phyloP scores from a whole-genome alignment of 1,284 basidiomycete species.

The Malassezia sp. region DNA sequence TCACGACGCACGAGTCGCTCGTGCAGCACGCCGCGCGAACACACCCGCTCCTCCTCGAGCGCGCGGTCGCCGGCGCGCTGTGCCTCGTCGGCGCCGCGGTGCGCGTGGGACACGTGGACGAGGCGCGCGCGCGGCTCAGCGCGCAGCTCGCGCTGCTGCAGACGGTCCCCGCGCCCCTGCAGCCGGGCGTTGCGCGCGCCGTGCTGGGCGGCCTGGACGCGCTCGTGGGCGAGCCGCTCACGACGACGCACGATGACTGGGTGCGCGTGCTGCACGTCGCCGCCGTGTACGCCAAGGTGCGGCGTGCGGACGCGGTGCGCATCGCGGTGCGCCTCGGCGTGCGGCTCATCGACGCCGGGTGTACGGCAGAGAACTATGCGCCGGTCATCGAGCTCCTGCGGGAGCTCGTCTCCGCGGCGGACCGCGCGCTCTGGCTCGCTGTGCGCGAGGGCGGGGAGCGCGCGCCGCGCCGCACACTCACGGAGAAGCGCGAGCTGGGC shows the following conservation, averaged over 20 bases:
- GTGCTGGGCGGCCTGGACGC: conserved; percentile 70
- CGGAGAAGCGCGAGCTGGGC: conserved; percentile 42
- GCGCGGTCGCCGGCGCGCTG: conserved; percentile 64
- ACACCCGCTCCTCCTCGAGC: conserved; percentile 79
- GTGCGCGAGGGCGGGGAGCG: conserved; percentile 17
- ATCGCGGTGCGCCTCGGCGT: conserved; percentile 58
- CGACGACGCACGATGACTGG: conserved; percentile 85
- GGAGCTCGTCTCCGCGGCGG: conserved; percentile 58
- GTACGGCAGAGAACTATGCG: conserved; percentile 67
- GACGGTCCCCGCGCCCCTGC: conserved; percentile 62
- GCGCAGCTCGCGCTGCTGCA: conserved; percentile 80
- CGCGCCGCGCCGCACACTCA: conserved; percentile 25
- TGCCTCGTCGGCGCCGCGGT: conserved; percentile 19
- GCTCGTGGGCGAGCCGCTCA: conserved; percentile 58
- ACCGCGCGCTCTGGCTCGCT: conserved; percentile 27
- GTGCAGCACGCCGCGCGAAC: conserved; percentile 67
- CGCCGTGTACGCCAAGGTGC: conserved; percentile 59
- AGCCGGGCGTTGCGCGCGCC: conserved; percentile 80
- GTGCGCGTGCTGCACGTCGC: conserved; percentile 81
- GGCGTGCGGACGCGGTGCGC: conserved; percentile 76
- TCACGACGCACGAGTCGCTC: conserved; percentile 75
- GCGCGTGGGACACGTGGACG: conserved; percentile 50
- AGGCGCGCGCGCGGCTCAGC: conserved; percentile 79
- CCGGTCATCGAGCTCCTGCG: conserved; percentile 72
- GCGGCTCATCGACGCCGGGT: conserved; percentile 44